These are phyloP conservation scores for Wickerhamiella australiensis DNA, from an alignment of 805 yeast species.

Conservation along the genomic window DNA sequence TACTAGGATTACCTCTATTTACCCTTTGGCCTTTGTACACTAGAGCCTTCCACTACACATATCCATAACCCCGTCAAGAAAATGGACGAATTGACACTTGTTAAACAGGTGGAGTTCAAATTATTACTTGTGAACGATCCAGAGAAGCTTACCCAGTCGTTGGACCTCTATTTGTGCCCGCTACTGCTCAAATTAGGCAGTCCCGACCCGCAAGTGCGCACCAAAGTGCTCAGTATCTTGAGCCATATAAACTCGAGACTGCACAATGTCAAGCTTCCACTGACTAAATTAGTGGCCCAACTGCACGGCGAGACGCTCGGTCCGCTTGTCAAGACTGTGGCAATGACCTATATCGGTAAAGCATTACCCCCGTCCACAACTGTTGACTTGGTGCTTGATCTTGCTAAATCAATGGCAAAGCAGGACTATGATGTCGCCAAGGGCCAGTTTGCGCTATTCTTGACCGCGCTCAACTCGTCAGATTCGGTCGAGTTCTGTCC, in stretches of 20 bases:
- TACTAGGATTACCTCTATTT: too few species aligned
- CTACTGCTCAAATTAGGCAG: constrained; percentile 68
- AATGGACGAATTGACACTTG: constrained; percentile 21
- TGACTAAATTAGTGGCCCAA: constrained; percentile 49
- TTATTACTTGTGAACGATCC: constrained; percentile 65
- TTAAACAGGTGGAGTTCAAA: constrained; percentile 63
- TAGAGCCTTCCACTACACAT: too few species aligned
- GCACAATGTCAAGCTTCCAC: constrained; percentile 37
- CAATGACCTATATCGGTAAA: constrained; percentile 50
- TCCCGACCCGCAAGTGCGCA: constrained; percentile 50
- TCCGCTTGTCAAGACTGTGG: constrained; percentile 11
- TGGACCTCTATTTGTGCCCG: constrained; percentile 62
- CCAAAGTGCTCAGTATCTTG: constrained; percentile 53
- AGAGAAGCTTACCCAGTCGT: constrained; percentile 45
- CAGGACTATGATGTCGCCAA: constrained; percentile 23
- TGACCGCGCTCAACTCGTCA: constrained; percentile 5
- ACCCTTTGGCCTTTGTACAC: too few species aligned
- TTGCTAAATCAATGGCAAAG: constrained; percentile 32
- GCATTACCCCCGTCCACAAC: constrained; percentile 47
- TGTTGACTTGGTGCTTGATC: constrained; percentile 18
- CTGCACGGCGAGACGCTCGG: constrained; percentile 38
- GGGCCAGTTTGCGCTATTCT: constrained; percentile 16
- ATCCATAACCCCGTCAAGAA: background rate
- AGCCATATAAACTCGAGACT: constrained; percentile 42
- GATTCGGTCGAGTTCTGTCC: background rate